These are phyloP conservation scores for Fomes fomentarius DNA, from an alignment of 1,284 basidiomycete genomes.

Conservation along the genomic window DNA sequence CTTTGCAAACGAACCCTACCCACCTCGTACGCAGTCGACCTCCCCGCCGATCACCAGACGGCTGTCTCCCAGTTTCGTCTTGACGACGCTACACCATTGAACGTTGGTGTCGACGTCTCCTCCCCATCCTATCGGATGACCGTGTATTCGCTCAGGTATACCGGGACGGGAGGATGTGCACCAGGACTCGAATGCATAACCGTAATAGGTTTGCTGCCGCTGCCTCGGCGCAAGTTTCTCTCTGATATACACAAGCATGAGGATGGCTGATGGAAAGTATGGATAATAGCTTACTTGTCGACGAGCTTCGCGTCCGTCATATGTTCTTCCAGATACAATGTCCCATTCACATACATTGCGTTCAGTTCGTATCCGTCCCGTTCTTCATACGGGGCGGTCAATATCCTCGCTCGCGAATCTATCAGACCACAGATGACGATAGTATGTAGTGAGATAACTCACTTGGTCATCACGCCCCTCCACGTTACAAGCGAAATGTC, in stretches of 20 bases:
- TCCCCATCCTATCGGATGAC: slow-evolving; percentile 66
- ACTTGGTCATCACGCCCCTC: slow-evolving; percentile 94
- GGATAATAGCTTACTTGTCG: slow-evolving; percentile 62
- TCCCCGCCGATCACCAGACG: slow-evolving; percentile 93
- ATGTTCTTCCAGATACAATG: slow-evolving; percentile 87
- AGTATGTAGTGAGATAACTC: slow-evolving; percentile 35
- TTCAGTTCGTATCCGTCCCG: slow-evolving; percentile 86
- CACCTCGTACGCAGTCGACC: slow-evolving; percentile 90
- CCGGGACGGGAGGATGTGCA: slow-evolving; percentile 59
- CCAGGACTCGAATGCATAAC: slow-evolving; percentile 88
- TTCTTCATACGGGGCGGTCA: slow-evolving; percentile 82
- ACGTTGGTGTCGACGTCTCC: slow-evolving; percentile 92
- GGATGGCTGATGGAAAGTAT: no score
- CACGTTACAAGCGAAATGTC: slow-evolving; percentile 75
- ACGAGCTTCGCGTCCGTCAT: slow-evolving; percentile 54
- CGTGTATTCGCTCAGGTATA: slow-evolving; percentile 23
- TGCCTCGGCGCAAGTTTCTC: slow-evolving; percentile 64
- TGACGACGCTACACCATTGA: slow-evolving; percentile 95
- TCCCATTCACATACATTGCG: slow-evolving; percentile 77
- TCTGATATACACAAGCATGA: slow-evolving; percentile 39
- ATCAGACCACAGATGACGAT: slow-evolving; percentile 11
- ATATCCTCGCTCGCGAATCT: slow-evolving; percentile 56
- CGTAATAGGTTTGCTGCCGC: slow-evolving; percentile 68
- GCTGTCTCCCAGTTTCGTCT: slow-evolving; percentile 82
- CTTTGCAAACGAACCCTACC: slow-evolving; percentile 17